A percentile compares a stretch with the other conserved stretches of the same genome.
Evolutionary conservation across 2,329 filamentous ascomycete genomes (phyloP).

Genomic region (Cylindrodendrum hubeiense): DNA sequence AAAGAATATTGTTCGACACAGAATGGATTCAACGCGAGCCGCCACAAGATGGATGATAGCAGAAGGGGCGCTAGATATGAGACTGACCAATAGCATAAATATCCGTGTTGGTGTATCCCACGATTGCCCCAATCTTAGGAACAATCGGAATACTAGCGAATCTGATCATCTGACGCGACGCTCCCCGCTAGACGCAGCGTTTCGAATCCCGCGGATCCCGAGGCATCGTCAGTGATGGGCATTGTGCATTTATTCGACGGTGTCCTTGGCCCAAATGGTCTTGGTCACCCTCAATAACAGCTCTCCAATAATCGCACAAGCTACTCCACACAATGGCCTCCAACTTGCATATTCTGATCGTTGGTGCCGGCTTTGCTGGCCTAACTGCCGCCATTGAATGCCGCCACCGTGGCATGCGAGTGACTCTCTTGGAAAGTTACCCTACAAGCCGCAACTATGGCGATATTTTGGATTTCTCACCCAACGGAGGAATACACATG

Average conservation of each 20-base stretch:
- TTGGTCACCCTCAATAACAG: background rate
- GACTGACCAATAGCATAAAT: conserved; percentile 1
- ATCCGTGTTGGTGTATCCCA: background rate
- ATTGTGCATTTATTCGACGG: background rate
- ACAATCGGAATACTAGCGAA: background rate
- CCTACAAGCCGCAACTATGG: background rate
- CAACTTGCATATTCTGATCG: conserved; percentile 6
- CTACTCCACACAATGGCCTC: background rate
- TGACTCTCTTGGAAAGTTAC: conserved; percentile 13
- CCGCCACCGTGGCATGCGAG: conserved; percentile 9
- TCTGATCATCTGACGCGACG: background rate
- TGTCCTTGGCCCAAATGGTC: background rate
- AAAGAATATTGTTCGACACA: background rate
- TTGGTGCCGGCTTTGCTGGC: conserved; percentile 18
- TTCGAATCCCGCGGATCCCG: conserved; percentile 6
- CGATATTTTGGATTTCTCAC: conserved; percentile 15
- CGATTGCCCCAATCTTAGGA: background rate
- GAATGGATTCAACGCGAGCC: background rate
- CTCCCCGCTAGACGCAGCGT: background rate
- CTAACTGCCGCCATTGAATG: conserved; percentile 20
- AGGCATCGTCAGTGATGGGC: background rate
- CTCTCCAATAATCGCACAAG: background rate
- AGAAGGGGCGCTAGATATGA: background rate
- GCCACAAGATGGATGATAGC: background rate
- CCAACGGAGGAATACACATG: conserved; percentile 13